Base-by-base conservation (phyloP, 306 rosid genomes). In the Fragaria iinumae region DNA sequence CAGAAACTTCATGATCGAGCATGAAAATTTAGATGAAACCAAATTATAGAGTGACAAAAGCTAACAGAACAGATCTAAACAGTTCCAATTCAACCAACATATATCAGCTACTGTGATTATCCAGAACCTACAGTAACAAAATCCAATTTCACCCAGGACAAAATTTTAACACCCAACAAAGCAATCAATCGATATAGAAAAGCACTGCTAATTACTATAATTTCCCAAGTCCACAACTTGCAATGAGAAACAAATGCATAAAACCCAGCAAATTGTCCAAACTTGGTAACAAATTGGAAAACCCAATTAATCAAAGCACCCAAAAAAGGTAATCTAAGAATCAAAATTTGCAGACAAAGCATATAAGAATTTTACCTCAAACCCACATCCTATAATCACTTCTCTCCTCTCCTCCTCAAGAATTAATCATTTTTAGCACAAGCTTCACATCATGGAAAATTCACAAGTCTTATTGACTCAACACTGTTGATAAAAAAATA, bases 291-390 rank as follows among this genome's bases (percentile, higher is more conserved):
- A 21, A 45, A 65, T 49, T 39, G 67, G 71, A 47, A 83, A 80
- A 85, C 81, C 66, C 85, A 80, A 85, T 78, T 71, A 66, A 81
- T 18, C 68, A 84, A 80, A 78, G 74, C 70, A 81, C 75, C 81
- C 72, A 39, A 39, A 9, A 80, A 80, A 83, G 23, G 53, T 44
- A 18, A 8, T 11, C 63, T 68, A 75, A 55, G 82, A 83, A 80
- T 80, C 73, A 79, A 89, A 63, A 8, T 82, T 50, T 32, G 71
- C 17, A 41, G 27, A 82, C 82, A 78, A 68, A 79, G 77, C 70
- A 69, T 55, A 72, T 64, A 82, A 14, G 74, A 81, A 87, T 60
- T 74, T 84, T 91, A 95, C 98, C 99, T 91, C 90, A 92, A 79
- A 86, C 92, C 89, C 89, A 89, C 96, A 87, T 88, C 90, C 80